Percentiles rank a stretch among this genome's conserved stretches.
These are phyloP conservation scores for Pterocarpus santalinus DNA, from an alignment of 306 rosid species.

Conservation along the genomic window DNA sequence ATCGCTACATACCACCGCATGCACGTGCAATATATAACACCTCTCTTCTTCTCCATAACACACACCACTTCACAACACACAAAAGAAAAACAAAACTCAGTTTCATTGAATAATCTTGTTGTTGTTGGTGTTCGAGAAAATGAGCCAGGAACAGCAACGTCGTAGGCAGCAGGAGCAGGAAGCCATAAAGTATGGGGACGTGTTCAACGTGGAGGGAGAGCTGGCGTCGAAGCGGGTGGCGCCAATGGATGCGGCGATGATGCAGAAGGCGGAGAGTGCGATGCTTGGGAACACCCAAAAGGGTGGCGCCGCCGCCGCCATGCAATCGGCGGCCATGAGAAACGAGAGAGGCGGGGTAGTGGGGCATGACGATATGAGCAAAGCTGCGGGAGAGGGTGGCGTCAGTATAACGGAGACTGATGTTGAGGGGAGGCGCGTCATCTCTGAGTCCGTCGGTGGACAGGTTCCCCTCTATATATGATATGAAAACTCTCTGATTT, in stretches of 20 bases:
- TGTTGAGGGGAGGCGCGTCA: slow-evolving; percentile 41
- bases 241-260: slow-evolving; percentile 56
- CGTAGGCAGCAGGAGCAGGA: slow-evolving; percentile 43
- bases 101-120: not conserved
- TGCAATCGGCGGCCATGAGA: slow-evolving; percentile 57
- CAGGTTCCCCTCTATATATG: slow-evolving; percentile 49
- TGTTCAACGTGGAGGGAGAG: slow-evolving; percentile 54
- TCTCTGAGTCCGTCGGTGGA: slow-evolving; percentile 54
- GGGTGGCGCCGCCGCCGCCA: slow-evolving; percentile 56
- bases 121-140: not conserved
- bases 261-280: slow-evolving; percentile 61
- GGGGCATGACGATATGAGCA: slow-evolving; percentile 35
- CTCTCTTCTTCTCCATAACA: not conserved
- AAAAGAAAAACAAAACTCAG: not conserved
- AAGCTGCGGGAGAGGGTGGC: slow-evolving; percentile 6
- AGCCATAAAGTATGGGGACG: slow-evolving; percentile 57
- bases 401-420: slow-evolving; percentile 43
- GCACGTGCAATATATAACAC: slow-evolving; percentile 38
- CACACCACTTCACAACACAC: not conserved
- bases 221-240: slow-evolving; percentile 53
- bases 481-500: not conserved
- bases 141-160: slow-evolving; percentile 68
- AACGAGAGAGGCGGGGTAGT: slow-evolving; percentile 57
- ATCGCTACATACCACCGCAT: slow-evolving; percentile 42
- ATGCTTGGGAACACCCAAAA: slow-evolving; percentile 51